These are phyloP conservation scores for Euphorbia celastroides DNA, from an alignment of 441 rosid genomes.

Conservation along the genomic window DNA sequence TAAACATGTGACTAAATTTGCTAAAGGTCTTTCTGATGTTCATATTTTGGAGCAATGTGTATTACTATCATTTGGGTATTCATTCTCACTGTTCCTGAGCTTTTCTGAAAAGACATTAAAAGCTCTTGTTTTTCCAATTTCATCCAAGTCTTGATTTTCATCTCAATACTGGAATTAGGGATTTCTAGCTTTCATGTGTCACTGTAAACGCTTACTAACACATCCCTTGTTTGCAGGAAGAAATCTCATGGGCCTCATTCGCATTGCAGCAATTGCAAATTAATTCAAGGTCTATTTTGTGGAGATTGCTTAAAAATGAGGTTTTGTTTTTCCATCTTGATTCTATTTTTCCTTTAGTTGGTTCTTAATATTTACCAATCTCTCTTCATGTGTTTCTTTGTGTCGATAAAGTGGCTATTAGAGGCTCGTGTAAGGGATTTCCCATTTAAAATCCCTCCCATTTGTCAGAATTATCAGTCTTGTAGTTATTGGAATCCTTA, in stretches of 20 bases:
- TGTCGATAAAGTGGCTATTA: neutral
- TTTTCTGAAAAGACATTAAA: no score
- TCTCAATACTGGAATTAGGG: no score
- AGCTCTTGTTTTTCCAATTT: no score
- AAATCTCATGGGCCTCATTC: slow-evolving; percentile 73
- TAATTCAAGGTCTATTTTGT: slow-evolving; percentile 83
- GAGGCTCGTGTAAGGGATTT: neutral
- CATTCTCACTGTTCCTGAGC: no score
- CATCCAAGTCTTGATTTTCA: no score
- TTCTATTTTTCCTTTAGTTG: neutral
- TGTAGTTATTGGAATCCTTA: neutral
- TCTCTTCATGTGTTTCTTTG: neutral
- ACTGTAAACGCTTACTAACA: no score
- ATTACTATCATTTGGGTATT: no score
- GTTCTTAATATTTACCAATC: neutral
- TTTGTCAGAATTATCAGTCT: neutral
- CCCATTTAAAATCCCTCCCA: neutral
- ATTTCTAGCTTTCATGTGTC: no score
- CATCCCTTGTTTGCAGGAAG: slow-evolving; percentile 48
- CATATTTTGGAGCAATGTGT: no score
- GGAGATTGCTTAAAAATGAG: slow-evolving; percentile 85
- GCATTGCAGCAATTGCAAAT: slow-evolving; percentile 47
- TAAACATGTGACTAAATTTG: no score
- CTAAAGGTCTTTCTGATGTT: no score
- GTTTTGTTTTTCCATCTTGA: slow-evolving; percentile 23